Percentiles rank a stretch among this genome's conserved stretches.
These are phyloP conservation scores for Suhomyces pyralidae DNA, from an alignment of 805 yeast genomes.

Conservation along the genomic window DNA sequence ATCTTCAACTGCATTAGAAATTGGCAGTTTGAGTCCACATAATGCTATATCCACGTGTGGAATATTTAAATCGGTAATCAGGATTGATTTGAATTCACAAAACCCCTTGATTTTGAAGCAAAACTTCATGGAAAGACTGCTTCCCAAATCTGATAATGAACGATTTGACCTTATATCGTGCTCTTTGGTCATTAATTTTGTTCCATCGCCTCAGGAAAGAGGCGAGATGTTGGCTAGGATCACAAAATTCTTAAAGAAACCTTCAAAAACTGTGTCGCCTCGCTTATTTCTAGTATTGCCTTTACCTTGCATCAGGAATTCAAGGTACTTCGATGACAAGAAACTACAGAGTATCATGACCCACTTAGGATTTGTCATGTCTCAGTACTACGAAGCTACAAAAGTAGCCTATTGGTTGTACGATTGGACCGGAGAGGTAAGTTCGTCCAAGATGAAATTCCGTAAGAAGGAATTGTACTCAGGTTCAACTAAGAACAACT, in stretches of 20 bases:
- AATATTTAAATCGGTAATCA: constrained; percentile 47
- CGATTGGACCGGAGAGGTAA: constrained; percentile 40
- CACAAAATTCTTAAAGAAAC: constrained; percentile 49
- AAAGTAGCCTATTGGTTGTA: constrained; percentile 75
- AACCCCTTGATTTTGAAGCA: constrained; percentile 68
- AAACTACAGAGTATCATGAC: constrained; percentile 46
- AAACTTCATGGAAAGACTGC: constrained; percentile 78
- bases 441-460: constrained; percentile 12
- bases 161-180: constrained; percentile 71
- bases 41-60: constrained; percentile 65
- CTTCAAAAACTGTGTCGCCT: constrained; percentile 23
- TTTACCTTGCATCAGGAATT: constrained; percentile 77
- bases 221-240: constrained; percentile 76
- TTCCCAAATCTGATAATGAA: constrained; percentile 46
- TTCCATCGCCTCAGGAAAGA: constrained; percentile 64
- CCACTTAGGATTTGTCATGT: constrained; percentile 55
- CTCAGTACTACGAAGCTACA: constrained; percentile 54
- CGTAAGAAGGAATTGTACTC: constrained; percentile 50
- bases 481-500: constrained; percentile 68
- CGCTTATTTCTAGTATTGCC: constrained; percentile 80
- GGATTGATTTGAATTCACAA: constrained; percentile 82
- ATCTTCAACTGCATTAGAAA: constrained; percentile 61
- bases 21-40: constrained; percentile 72
- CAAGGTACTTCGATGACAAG: constrained; percentile 64
- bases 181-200: constrained; percentile 85